Evolutionary conservation across 225 moss, liverwort and hornwort genomes (phyloP).

Genomic region (Marchantia polymorpha): DNA sequence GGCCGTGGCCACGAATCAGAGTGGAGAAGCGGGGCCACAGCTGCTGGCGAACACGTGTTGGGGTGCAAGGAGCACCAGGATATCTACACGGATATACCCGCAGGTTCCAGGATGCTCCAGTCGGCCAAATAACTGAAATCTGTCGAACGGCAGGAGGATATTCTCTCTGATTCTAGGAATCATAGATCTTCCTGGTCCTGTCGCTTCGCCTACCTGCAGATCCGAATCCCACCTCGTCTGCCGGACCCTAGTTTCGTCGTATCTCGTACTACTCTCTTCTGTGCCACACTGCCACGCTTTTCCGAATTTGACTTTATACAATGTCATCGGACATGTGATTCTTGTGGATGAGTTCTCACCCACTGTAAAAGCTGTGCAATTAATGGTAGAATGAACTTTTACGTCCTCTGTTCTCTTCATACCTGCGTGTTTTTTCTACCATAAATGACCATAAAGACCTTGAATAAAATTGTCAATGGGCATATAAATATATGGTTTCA

Average conservation of each 20-base stretch:
- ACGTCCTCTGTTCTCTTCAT: no score
- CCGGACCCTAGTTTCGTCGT: neutral
- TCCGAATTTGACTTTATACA: neutral
- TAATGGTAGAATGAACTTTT: no score
- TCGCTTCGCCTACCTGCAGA: constrained; percentile 8
- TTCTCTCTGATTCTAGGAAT: neutral
- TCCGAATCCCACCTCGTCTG: constrained; percentile 3
- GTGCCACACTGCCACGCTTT: neutral
- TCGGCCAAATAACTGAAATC: neutral
- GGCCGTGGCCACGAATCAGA: no score
- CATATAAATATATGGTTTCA: no score
- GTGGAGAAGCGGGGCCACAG: no score
- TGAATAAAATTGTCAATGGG: no score
- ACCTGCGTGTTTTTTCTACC: no score
- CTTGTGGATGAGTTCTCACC: no score
- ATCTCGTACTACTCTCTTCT: neutral
- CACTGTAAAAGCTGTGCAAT: no score
- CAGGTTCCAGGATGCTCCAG: neutral
- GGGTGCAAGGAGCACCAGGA: neutral
- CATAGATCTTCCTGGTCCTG: neutral
- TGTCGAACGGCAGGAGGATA: constrained; percentile 10
- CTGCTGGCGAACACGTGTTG: constrained; percentile 1
- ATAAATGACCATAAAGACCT: no score
- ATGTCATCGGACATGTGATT: no score
- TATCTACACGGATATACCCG: neutral